A percentile compares a stretch with the other conserved stretches of the same genome.
Conservation (phyloP, 2,329 filamentous ascomycete genomes). For the Ramichloridium luteum region DNA sequence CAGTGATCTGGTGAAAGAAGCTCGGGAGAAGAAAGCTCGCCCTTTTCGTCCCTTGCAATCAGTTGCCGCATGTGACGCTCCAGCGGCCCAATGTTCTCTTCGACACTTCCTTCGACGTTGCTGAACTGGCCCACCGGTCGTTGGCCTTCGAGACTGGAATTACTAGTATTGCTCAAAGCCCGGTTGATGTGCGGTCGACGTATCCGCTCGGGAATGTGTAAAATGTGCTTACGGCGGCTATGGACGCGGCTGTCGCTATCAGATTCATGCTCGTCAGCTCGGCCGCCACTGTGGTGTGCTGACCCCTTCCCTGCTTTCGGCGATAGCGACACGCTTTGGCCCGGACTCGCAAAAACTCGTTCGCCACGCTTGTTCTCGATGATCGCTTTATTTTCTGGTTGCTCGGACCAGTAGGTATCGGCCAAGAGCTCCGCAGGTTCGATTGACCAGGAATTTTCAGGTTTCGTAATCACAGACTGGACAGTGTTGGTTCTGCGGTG, state of each 20-base stretch:
- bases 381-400: constrained; percentile 63
- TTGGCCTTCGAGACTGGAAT: constrained; percentile 26
- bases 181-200: constrained; percentile 14
- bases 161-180: constrained; percentile 17
- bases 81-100: constrained; percentile 35
- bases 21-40: constrained; percentile 25
- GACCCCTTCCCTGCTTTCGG: not conserved
- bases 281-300: not conserved
- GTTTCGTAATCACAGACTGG: constrained; percentile 51
- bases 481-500: constrained; percentile 6
- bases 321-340: constrained; percentile 2
- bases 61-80: constrained; percentile 33
- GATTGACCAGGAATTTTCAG: constrained; percentile 73
- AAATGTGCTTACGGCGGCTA: constrained; percentile 7
- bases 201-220: constrained; percentile 14
- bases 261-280: constrained; percentile 6
- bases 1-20: constrained; percentile 31
- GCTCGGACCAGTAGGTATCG: constrained; percentile 83
- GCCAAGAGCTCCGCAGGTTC: constrained; percentile 77
- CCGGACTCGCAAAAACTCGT: constrained; percentile 48
- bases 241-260: constrained; percentile 8
- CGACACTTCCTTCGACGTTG: constrained; percentile 19
- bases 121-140: constrained; percentile 36
- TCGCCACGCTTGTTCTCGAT: constrained; percentile 70
- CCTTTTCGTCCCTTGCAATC: constrained; percentile 32